These are phyloP conservation scores for Mycena rebaudengoi DNA, from an alignment of 768 basidiomycete species.

Conservation along the genomic window DNA sequence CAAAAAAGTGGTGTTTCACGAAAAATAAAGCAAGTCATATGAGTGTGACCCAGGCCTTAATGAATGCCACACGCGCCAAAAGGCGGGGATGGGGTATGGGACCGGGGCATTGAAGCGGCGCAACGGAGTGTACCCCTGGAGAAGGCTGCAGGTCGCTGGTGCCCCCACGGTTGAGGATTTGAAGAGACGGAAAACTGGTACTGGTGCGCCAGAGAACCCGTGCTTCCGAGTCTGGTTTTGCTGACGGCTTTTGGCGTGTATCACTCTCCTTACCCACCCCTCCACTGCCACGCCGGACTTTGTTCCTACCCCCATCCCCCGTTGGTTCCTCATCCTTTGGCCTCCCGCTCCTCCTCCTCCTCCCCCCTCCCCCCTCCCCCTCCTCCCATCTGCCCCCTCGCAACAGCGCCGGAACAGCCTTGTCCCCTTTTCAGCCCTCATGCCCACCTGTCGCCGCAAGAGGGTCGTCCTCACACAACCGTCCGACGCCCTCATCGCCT, in stretches of 20 bases:
- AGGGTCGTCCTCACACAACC: slow-evolving; percentile 90
- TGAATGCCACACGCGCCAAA: slow-evolving; percentile 13
- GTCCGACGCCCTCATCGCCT: slow-evolving; percentile 72
- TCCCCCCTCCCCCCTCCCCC: slow-evolving; percentile 22
- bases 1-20: background rate
- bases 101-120: background rate
- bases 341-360: slow-evolving; percentile 24
- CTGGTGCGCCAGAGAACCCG: no score
- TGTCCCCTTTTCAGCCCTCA: slow-evolving; percentile 43
- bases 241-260: no score
- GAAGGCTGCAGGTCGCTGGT: background rate
- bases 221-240: no score
- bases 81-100: slow-evolving; percentile 4
- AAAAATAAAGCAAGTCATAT: background rate
- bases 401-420: slow-evolving; percentile 26
- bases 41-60: slow-evolving; percentile 16
- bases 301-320: slow-evolving; percentile 43
- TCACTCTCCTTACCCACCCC: slow-evolving; percentile 56
- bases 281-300: slow-evolving; percentile 46
- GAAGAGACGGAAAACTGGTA: no score
- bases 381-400: slow-evolving; percentile 19
- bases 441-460: slow-evolving; percentile 92
- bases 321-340: slow-evolving; percentile 30
- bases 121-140: no score
- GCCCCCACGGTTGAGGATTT: no score